Evolutionary conservation across 208 protist species (phyloP).

Genomic region (Wallacemonas sp.): DNA sequence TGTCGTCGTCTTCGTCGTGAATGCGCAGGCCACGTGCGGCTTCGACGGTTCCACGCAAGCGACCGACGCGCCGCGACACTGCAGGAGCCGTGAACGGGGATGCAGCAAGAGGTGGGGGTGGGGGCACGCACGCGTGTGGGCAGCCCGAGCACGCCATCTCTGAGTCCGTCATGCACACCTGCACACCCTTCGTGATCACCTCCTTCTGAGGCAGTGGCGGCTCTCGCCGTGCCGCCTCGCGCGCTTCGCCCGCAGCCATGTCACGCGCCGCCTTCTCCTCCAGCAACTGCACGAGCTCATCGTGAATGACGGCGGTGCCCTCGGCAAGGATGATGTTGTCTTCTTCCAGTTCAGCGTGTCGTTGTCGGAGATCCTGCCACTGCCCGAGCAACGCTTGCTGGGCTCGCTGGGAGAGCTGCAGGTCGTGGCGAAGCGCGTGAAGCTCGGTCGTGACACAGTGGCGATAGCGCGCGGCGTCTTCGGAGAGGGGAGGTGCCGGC

Average conservation of each 20-base stretch:
- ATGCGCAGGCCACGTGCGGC: not conserved
- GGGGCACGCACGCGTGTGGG: no score
- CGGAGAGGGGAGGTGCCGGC: conserved; percentile 1
- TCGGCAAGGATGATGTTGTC: conserved; percentile 38
- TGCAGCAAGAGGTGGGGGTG: no score
- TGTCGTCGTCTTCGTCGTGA: not conserved
- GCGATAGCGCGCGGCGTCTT: conserved; percentile 11
- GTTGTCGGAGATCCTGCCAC: conserved; percentile 13
- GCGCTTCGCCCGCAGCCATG: not conserved
- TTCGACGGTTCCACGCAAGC: not conserved
- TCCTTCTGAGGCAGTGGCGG: not conserved
- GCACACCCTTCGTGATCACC: not conserved
- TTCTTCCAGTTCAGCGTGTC: conserved; percentile 19
- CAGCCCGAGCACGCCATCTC: not conserved
- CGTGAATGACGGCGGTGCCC: conserved; percentile 14
- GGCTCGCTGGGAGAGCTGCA: conserved; percentile 23
- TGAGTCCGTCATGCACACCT: not conserved
- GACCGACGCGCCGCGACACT: not conserved
- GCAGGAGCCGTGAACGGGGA: not conserved
- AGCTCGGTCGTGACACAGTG: conserved; percentile 6
- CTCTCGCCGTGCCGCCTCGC: not conserved
- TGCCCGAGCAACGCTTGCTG: conserved; percentile 22
- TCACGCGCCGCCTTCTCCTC: conserved; percentile 15
- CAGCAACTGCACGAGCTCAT: conserved; percentile 14
- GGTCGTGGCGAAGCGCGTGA: conserved; percentile 11